These are phyloP conservation scores for Draba incana DNA, from an alignment of 345 rosid genomes.

Conservation along the genomic window DNA sequence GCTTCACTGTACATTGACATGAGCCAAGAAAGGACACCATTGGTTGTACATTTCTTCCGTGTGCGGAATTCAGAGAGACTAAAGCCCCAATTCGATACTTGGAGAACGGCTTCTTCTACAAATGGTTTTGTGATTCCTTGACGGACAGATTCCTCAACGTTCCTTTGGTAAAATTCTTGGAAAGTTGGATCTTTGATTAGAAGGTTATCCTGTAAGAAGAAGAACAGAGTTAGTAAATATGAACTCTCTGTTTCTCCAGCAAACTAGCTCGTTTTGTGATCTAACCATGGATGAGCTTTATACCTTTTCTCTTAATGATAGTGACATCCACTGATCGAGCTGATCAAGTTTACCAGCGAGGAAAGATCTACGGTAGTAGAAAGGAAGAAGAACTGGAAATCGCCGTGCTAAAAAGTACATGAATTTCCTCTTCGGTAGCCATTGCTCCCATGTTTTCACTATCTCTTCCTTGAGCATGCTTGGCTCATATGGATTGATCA, in stretches of 20 bases:
- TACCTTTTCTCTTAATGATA: slow-evolving; percentile 74
- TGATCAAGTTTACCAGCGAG: slow-evolving; percentile 80
- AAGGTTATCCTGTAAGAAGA: slow-evolving; percentile 64
- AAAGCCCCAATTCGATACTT: slow-evolving; percentile 87
- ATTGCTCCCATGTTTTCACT: slow-evolving; percentile 69
- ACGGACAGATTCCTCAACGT: slow-evolving; percentile 89
- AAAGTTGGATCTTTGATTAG: slow-evolving; percentile 55
- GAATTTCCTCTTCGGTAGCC: slow-evolving; percentile 62
- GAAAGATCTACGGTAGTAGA: slow-evolving; percentile 64
- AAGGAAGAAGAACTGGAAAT: slow-evolving; percentile 62
- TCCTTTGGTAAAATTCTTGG: slow-evolving; percentile 79
- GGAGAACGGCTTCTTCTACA: slow-evolving; percentile 77
- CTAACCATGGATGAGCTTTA: not conserved
- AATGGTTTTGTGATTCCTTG: slow-evolving; percentile 76
- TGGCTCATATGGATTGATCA: slow-evolving; percentile 78
- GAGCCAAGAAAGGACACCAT: slow-evolving; percentile 79
- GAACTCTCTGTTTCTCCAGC: not conserved
- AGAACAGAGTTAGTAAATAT: slow-evolving; percentile 13
- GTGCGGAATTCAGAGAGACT: slow-evolving; percentile 69
- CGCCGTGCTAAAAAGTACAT: slow-evolving; percentile 70
- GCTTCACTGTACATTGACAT: slow-evolving; percentile 70
- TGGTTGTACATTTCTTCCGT: slow-evolving; percentile 61
- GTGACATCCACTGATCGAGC: slow-evolving; percentile 71
- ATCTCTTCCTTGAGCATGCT: slow-evolving; percentile 83
- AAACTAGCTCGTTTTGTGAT: slow-evolving; percentile 6